These are phyloP conservation scores for Jamesozyma lodderae DNA, from an alignment of 805 yeast genomes.

Conservation along the genomic window DNA sequence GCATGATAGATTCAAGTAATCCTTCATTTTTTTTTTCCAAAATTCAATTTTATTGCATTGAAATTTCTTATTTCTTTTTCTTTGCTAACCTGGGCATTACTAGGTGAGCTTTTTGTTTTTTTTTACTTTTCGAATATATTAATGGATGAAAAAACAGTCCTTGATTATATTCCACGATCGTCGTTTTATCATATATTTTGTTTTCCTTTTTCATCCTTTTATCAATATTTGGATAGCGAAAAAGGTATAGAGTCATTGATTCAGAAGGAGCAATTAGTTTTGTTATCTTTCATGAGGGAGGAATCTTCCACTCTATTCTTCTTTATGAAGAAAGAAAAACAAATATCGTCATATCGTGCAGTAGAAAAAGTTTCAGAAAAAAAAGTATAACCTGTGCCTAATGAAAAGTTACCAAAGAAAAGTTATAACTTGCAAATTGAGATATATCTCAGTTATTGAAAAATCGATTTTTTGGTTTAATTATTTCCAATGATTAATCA, in stretches of 20 bases:
- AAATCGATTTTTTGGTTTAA: neutral
- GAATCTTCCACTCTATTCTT: neutral
- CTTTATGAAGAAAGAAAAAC: neutral
- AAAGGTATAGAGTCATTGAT: neutral
- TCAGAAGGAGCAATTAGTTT: constrained; percentile 27
- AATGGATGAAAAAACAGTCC: neutral
- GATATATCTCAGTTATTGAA: too few relatives aligned
- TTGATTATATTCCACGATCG: neutral
- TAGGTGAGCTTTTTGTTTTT: neutral
- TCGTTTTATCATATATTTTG: neutral
- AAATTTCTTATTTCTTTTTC: neutral
- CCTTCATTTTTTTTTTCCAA: neutral
- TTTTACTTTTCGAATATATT: neutral
- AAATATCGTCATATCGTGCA: too few relatives aligned
- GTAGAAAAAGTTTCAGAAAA: neutral
- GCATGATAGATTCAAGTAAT: neutral
- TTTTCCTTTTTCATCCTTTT: neutral
- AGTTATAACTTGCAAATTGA: too few relatives aligned
- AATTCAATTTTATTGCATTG: too few relatives aligned
- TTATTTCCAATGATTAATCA: neutral
- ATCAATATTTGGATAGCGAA: too few relatives aligned
- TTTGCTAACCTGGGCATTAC: constrained; percentile 1
- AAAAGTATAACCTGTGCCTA: neutral
- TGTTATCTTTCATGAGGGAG: constrained; percentile 21
- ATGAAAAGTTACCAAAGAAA: neutral